Conservation (phyloP, 2,329 filamentous ascomycete species). For the Hypoxylon sp. region DNA sequence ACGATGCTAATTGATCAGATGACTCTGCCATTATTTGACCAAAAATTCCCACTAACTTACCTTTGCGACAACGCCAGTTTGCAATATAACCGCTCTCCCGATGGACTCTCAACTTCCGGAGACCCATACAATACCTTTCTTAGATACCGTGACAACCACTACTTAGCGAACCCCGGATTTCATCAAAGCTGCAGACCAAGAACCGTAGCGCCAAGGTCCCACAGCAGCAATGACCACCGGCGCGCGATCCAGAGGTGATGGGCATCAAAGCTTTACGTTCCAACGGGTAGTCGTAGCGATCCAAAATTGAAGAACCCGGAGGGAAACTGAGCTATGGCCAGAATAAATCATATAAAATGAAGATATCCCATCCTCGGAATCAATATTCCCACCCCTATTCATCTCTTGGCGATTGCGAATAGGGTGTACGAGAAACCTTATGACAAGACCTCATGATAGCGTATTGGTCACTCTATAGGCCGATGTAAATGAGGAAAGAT, state of each 20-base stretch:
- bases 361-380: slow-evolving; percentile 22
- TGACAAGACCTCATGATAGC: slow-evolving; percentile 25
- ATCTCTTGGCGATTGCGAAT: slow-evolving; percentile 23
- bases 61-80: slow-evolving; percentile 4
- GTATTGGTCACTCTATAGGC: slow-evolving; percentile 21
- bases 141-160: slow-evolving; percentile 30
- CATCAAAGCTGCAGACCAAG: slow-evolving; percentile 34
- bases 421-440: slow-evolving; percentile 15
- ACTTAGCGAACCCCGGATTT: slow-evolving; percentile 36
- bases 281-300: slow-evolving; percentile 35
- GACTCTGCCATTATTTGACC: too few species aligned
- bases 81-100: slow-evolving; percentile 27
- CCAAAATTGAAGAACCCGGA: slow-evolving; percentile 10
- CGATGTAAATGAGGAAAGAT: slow-evolving; percentile 12
- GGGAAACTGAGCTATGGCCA: slow-evolving; percentile 13
- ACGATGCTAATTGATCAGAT: too few species aligned
- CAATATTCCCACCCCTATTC: slow-evolving; percentile 12
- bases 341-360: slow-evolving; percentile 7
- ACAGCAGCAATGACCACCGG: slow-evolving; percentile 31
- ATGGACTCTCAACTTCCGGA: slow-evolving; percentile 26
- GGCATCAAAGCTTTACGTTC: slow-evolving; percentile 26
- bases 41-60: too few species aligned
- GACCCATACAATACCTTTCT: slow-evolving; percentile 19
- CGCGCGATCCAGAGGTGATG: slow-evolving; percentile 27
- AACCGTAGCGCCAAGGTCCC: slow-evolving; percentile 33